Conservation (phyloP, 2,329 filamentous ascomycete species). For the Lasiodiplodia sp. region DNA sequence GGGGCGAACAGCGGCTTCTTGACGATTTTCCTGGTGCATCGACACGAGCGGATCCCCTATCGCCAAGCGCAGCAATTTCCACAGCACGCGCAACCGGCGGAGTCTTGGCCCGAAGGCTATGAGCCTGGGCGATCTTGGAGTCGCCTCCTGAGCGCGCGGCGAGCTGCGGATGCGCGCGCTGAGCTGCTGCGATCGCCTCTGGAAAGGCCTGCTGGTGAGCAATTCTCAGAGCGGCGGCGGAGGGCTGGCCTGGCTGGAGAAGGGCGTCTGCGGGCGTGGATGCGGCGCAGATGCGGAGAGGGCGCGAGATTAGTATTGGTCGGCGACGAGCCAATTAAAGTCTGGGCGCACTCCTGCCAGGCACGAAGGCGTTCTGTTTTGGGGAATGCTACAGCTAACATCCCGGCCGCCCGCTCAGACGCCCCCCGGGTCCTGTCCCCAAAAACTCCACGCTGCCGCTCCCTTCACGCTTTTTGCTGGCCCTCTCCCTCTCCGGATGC, state of each 20-base stretch:
- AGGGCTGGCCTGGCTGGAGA: not conserved
- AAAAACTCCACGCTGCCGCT: conserved; percentile 22
- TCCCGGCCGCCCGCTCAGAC: conserved; percentile 16
- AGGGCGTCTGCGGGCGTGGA: not conserved
- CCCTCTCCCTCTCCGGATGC: conserved; percentile 6
- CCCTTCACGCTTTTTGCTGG: conserved; percentile 22
- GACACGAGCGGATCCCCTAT: conserved; percentile 17
- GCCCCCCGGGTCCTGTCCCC: conserved; percentile 17
- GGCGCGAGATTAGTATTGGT: conserved; percentile 26
- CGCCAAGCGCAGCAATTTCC: conserved; percentile 27
- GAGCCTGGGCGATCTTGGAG: conserved; percentile 19
- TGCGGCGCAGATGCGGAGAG: conserved; percentile 17
- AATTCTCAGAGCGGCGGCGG: not conserved
- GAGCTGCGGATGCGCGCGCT: conserved; percentile 2
- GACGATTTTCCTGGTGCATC: not conserved
- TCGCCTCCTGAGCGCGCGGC: conserved; percentile 7
- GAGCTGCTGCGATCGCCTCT: conserved; percentile 4
- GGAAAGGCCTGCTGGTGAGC: conserved; percentile 12
- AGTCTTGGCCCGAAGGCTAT: conserved; percentile 18
- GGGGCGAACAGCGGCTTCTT: conserved; percentile 2
- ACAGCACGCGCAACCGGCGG: conserved; percentile 18
- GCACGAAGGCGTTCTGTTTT: conserved; percentile 28
- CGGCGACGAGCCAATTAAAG: conserved; percentile 23
- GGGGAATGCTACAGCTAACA: conserved; percentile 29
- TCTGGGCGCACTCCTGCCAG: conserved; percentile 24